Evolutionary conservation across 2,329 filamentous ascomycete species (phyloP), one percentile per base, ranked within the genome.

Genomic region (Cyphellophora europaea): DNA sequence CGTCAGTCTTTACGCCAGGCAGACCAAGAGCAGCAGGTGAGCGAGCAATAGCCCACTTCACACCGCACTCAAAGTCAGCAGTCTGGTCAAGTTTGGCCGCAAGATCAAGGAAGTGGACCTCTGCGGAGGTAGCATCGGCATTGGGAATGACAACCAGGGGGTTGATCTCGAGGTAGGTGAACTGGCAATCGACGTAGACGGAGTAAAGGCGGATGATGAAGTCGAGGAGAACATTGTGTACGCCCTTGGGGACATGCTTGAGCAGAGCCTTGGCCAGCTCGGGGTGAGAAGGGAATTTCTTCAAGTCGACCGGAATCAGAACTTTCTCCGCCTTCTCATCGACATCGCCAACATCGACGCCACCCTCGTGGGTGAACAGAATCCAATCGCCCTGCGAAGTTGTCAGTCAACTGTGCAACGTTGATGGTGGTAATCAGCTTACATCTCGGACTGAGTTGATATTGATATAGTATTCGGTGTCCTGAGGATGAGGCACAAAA

Each of bases 151-250:
- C 91, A 44, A 98, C 91, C 48, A 98, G 72, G 52, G 91, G 91
- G 79, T 98, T 98, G 74, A 98, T 98, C 69, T 98, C 91, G 53
- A 98, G 86, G 72, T 98, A 98, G 57, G 91, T 96, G 77, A 98
- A 98, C 68, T 98, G 91, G 78, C 85, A 93, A 74, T 98, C 91
- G 48, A 96, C 91, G 58, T 96, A 98, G 69, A 98, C 91, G 53
- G 89, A 91, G 62, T 98, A 98, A 50, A 98, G 75, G 54, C 91
- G 81, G 56, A 86, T 86, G 71, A 98, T 98, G 76, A 98, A 98
- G 75, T 98, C 91, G 45, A 98, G 84, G 41, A 98, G 78, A 57
- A 98, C 91, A 58, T 94, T 95, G 77, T 98, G 91, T 34, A 98
- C 74, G 61, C 89, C 89, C 69, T 85, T 70, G 54, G 91, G 91